Evolutionary conservation across 345 rosid genomes (phyloP), one percentile per base, ranked within the genome.

Genomic region (Excoecaria cochinchinensis): DNA sequence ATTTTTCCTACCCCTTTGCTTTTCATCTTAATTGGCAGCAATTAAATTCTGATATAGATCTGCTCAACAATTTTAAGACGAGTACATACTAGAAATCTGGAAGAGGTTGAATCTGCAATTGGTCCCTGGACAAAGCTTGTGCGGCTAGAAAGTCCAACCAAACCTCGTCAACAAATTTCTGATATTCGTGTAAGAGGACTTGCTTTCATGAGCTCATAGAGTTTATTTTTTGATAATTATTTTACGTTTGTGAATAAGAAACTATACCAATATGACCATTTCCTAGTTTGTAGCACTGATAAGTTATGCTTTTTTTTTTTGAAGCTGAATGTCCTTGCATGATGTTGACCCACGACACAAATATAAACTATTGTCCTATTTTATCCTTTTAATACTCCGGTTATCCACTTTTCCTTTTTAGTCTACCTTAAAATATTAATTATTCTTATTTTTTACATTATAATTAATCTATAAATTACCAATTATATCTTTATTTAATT

Each of bases 111-210:
- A 74, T 87, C 95, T 81, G 91, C 90, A 48, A 83, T 92, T 85
- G 86, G 93, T 70, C 90, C 97, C 42, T 66, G 4, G 58, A 92
- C 98, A 78, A 94, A 92, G 85, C 96, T 94, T 75, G 93, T 94
- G 70, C 90, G 96, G 97, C 77, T 94, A 74, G 97, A 92, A 83
- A 92, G 96, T 84, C 98, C 97, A 42, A 92, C 98, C 52, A 94
- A 92, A 51, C 98, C 97, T 53, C 88, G 92, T 56, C 94, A 81
- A 84, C 93, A 88, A 82, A 89, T 94, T 78, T 90, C 90, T 73
- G 98, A 89, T 82, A 92, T 92, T 75, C 89, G 85, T 48, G 97
- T 94, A 83, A 86, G 79, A 50, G 52, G 6, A 71, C 60, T 46
- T 73, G 7, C 47, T 77, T 70, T 13, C 62, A n/a, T n/a, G n/a